phyloP scores from a whole-genome alignment of 1,284 basidiomycete genomes.

The Ceratobasidium sp. region DNA sequence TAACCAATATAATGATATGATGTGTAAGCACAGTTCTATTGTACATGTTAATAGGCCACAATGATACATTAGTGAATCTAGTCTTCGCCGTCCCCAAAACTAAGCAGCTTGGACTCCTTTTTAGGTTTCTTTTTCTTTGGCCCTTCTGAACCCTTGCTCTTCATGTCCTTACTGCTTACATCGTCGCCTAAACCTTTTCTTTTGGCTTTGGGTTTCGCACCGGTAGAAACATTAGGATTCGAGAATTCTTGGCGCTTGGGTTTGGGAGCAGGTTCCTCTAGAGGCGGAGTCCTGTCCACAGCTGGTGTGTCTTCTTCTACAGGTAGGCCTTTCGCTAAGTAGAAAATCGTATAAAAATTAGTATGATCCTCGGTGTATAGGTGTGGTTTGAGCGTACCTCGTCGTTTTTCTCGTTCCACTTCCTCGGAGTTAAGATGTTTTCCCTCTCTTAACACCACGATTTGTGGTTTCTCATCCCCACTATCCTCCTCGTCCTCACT shows the following conservation, averaged over 20 bases:
- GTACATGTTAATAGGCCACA: not conserved
- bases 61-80: constrained; percentile 8
- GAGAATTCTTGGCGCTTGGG: constrained; percentile 59
- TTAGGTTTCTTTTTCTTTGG: constrained; percentile 65
- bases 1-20: not conserved
- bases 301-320: constrained; percentile 23
- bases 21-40: not conserved
- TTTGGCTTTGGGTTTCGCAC: constrained; percentile 48
- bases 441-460: constrained; percentile 86
- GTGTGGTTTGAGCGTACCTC: too few relatives aligned
- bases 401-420: constrained; percentile 80
- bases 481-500: constrained; percentile 78
- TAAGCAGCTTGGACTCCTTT: constrained; percentile 69
- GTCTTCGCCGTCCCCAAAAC: constrained; percentile 67
- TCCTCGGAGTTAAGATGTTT: constrained; percentile 84
- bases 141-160: constrained; percentile 55
- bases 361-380: too few relatives aligned
- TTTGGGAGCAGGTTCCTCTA: constrained; percentile 57
- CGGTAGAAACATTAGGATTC: constrained; percentile 57
- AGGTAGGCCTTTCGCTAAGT: constrained; percentile 47
- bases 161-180: constrained; percentile 40
- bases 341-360: too few relatives aligned
- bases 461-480: constrained; percentile 84
- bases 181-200: constrained; percentile 40
- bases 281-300: not conserved